Conservation (phyloP, 257 asterid genomes). For the Solanum chiquidenum region DNA sequence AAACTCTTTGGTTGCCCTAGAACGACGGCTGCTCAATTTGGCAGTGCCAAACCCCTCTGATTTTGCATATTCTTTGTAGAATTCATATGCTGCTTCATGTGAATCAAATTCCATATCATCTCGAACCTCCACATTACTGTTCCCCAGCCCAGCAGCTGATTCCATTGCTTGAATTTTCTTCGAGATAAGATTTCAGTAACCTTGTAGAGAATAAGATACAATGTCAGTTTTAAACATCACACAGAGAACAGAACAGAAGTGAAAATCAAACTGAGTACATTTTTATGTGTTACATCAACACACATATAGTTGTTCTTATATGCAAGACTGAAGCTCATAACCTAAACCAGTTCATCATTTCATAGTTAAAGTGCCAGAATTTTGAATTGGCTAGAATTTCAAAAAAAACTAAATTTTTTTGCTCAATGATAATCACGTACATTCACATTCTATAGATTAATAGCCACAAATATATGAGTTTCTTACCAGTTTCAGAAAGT, state of each 20-base stretch:
- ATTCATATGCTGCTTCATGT: conserved; percentile 74
- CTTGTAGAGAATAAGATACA: neutral
- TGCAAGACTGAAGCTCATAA: neutral
- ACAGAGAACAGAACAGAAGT: neutral
- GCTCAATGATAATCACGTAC: neutral
- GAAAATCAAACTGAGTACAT: neutral
- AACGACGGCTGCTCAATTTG: conserved; percentile 86
- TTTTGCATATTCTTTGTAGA: conserved; percentile 77
- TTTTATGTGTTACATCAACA: neutral
- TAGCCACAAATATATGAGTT: neutral
- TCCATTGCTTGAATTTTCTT: conserved; percentile 34
- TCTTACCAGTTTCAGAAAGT: neutral
- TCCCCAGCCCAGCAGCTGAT: conserved; percentile 17
- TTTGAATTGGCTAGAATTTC: neutral
- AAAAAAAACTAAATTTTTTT: neutral
- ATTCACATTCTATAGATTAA: neutral
- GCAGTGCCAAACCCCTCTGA: conserved; percentile 89
- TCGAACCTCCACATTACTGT: conserved; percentile 40
- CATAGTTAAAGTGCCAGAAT: neutral
- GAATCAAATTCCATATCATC: conserved; percentile 75
- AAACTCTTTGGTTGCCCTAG: conserved; percentile 84
- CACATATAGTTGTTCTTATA: neutral
- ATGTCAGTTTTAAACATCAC: neutral
- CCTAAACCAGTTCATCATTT: neutral
- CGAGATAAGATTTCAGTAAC: neutral